These are phyloP conservation scores for Cercospora berteroae DNA, from an alignment of 2,329 filamentous ascomycete species.

Conservation along the genomic window DNA sequence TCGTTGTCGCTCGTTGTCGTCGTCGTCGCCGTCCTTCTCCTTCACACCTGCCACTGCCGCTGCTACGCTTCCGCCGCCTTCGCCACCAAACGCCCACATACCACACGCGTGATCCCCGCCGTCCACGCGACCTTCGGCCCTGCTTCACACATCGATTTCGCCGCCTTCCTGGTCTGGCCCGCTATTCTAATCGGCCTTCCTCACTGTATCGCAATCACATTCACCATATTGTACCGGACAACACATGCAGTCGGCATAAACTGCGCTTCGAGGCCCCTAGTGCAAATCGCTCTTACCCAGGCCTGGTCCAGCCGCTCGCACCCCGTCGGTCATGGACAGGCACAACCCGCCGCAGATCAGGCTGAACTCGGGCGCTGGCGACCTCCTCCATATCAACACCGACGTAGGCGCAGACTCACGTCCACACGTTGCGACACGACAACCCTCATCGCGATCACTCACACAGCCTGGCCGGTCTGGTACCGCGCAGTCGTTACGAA, in stretches of 20 bases:
- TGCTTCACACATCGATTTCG: neutral
- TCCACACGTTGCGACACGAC: slow-evolving; percentile 40
- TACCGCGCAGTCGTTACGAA: slow-evolving; percentile 37
- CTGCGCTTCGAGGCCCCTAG: neutral
- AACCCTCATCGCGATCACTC: slow-evolving; percentile 47
- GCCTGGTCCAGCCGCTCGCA: neutral
- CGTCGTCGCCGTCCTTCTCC: neutral
- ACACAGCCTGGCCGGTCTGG: slow-evolving; percentile 40
- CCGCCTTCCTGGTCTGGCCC: neutral
- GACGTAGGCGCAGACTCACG: slow-evolving; percentile 26
- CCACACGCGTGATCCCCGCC: neutral
- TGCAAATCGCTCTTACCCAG: neutral
- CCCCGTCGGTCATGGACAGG: slow-evolving; percentile 13
- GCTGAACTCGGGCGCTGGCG: slow-evolving; percentile 60
- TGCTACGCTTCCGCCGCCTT: neutral
- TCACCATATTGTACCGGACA: neutral
- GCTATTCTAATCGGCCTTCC: neutral
- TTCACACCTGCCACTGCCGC: neutral
- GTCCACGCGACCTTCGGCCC: neutral
- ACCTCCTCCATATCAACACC: slow-evolving; percentile 46
- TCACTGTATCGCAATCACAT: neutral
- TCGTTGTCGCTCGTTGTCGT: neutral
- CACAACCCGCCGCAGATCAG: slow-evolving; percentile 57
- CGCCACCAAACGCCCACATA: neutral
- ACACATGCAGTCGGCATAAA: slow-evolving; percentile 1